A percentile compares a stretch with the other conserved stretches of the same genome.
Evolutionary conservation across 352 stramenopile genomes (phyloP).

Genomic region (Phytophthora sp.): DNA sequence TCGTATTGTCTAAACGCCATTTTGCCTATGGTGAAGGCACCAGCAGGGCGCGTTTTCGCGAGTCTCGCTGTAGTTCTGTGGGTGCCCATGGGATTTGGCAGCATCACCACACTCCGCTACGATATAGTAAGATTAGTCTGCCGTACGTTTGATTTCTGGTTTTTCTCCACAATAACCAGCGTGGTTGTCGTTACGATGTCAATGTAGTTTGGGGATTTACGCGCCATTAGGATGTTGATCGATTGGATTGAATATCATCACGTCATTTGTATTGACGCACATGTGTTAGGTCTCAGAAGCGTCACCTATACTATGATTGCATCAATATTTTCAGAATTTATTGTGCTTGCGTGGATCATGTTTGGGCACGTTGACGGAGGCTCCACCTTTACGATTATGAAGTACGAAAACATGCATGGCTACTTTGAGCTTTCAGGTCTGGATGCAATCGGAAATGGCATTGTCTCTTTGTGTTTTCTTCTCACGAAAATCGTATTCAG

Average conservation of each 20-base stretch:
- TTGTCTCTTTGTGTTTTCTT: slow-evolving; percentile 31
- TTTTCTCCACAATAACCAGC: slow-evolving; percentile 36
- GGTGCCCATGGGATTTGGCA: slow-evolving; percentile 34
- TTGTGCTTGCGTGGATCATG: slow-evolving; percentile 19
- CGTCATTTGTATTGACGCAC: slow-evolving; percentile 34
- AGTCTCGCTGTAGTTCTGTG: slow-evolving; percentile 25
- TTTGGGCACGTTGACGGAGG: slow-evolving; percentile 22
- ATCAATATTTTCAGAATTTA: slow-evolving; percentile 7
- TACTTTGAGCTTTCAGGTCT: slow-evolving; percentile 19
- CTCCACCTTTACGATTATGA: slow-evolving; percentile 18
- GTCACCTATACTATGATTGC: slow-evolving; percentile 5
- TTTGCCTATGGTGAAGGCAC: slow-evolving; percentile 23
- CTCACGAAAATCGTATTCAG: slow-evolving; percentile 36
- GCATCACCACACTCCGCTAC: slow-evolving; percentile 37
- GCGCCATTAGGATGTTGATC: slow-evolving; percentile 25
- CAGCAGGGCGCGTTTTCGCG: slow-evolving; percentile 12
- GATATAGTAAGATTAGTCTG: slow-evolving; percentile 39
- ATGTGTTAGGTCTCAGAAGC: slow-evolving; percentile 33
- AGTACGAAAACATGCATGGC: slow-evolving; percentile 16
- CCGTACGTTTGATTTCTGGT: slow-evolving; percentile 52
- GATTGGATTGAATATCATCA: slow-evolving; percentile 42
- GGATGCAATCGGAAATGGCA: slow-evolving; percentile 34
- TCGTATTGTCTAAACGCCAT: slow-evolving; percentile 28
- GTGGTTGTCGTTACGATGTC: slow-evolving; percentile 31
- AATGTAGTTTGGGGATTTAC: slow-evolving; percentile 35